Evolutionary conservation across 305 asterid genomes (phyloP).

Genomic region (Solanum hybrid): DNA sequence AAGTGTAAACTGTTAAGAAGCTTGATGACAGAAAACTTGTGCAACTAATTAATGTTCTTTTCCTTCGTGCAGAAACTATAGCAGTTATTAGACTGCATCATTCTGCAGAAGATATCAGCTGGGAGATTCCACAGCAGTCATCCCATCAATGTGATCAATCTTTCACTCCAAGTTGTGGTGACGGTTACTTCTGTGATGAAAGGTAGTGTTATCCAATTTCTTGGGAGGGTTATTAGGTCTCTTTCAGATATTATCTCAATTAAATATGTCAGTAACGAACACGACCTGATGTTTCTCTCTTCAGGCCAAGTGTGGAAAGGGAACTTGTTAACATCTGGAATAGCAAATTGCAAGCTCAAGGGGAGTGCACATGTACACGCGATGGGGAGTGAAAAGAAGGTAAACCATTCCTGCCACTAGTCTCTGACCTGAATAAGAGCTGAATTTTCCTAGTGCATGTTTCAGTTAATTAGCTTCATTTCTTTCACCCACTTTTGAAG

Average conservation of each 20-base stretch:
- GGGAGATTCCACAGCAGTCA: constrained; percentile 22
- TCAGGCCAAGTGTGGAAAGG: no score
- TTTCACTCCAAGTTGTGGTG: constrained; percentile 18
- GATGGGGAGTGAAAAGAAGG: no score
- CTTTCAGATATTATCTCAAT: neutral
- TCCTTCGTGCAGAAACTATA: neutral
- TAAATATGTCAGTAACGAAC: neutral
- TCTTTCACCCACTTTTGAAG: no score
- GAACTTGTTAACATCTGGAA: no score
- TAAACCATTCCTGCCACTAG: no score
- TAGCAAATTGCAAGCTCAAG: no score
- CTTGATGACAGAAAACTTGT: neutral
- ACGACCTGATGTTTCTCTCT: neutral
- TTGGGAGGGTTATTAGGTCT: no score
- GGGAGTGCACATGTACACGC: no score
- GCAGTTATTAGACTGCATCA: neutral
- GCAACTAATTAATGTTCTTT: constrained; percentile 2
- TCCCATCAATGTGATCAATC: constrained; percentile 17
- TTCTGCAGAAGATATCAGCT: neutral
- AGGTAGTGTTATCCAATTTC: constrained; percentile 19
- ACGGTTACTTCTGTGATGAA: constrained; percentile 22
- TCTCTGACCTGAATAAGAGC: no score
- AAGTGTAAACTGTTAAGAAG: neutral
- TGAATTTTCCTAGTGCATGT: no score
- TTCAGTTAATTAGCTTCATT: no score